Conservation (phyloP, 2,329 filamentous ascomycete species). For the Reticulascus tulasneorum region DNA sequence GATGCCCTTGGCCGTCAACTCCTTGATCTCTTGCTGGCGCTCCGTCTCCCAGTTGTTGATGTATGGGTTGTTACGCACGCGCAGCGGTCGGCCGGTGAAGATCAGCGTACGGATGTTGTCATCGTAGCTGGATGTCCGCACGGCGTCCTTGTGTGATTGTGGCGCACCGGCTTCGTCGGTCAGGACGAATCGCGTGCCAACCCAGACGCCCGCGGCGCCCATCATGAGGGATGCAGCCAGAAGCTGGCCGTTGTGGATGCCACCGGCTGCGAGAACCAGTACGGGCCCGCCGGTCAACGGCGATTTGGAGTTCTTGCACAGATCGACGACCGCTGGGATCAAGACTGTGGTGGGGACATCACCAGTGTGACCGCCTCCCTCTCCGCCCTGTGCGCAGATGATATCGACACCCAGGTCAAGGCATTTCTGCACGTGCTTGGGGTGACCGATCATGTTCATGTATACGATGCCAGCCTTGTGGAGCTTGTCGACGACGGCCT, state of each 20-base stretch:
- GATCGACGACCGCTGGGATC: constrained; percentile 85
- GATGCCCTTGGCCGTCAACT: constrained; percentile 81
- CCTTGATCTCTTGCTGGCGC: constrained; percentile 83
- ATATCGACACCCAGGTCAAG: constrained; percentile 89
- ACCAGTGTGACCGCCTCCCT: constrained; percentile 95
- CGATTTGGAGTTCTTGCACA: constrained; percentile 75
- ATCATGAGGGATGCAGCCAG: constrained; percentile 89
- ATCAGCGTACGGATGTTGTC: constrained; percentile 97
- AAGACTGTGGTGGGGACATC: constrained; percentile 89
- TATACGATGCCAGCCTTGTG: constrained; percentile 85
- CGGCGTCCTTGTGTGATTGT: constrained; percentile 90
- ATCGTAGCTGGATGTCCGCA: constrained; percentile 85
- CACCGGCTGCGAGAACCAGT: constrained; percentile 88
- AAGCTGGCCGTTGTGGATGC: constrained; percentile 88
- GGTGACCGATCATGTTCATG: constrained; percentile 99
- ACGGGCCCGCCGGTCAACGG: constrained; percentile 84
- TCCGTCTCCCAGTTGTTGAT: constrained; percentile 96
- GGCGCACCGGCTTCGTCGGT: constrained; percentile 92
- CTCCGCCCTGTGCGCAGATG: constrained; percentile 97
- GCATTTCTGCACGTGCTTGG: constrained; percentile 97
- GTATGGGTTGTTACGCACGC: constrained; percentile 90
- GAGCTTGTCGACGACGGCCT: constrained; percentile 81
- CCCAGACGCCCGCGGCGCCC: constrained; percentile 89
- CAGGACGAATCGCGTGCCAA: constrained; percentile 93
- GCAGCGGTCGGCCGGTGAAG: constrained; percentile 93